Percentiles rank a stretch among this genome's conserved stretches.
phyloP scores from a whole-genome alignment of 257 asterid species.

The Striga asiatica region DNA sequence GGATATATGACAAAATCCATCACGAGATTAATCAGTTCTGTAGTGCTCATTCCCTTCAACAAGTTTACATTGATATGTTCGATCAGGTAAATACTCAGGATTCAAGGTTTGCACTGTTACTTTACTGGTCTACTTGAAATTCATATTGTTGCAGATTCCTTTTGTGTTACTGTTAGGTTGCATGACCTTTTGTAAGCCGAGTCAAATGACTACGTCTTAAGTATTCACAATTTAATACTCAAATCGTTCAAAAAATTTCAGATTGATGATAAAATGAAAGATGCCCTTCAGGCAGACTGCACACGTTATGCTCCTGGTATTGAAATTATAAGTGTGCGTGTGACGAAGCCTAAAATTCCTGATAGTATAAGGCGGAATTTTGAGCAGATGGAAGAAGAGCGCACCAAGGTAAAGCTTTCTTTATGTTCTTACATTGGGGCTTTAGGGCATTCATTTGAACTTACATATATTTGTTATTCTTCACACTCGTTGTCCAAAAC shows the following conservation, averaged over 20 bases:
- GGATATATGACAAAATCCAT: slow-evolving; percentile 98
- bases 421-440: slow-evolving; percentile 5
- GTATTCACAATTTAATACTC: neutral
- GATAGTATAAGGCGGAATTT: slow-evolving; percentile 78
- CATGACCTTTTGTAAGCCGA: slow-evolving; percentile 5
- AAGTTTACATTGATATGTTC: slow-evolving; percentile 96
- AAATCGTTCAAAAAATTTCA: slow-evolving; percentile 21
- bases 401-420: slow-evolving; percentile 80
- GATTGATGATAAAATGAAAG: slow-evolving; percentile 98
- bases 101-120: neutral
- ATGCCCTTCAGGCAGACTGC: slow-evolving; percentile 97
- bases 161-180: too few species aligned
- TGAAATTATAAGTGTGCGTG: slow-evolving; percentile 91
- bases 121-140: neutral
- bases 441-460: neutral
- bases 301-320: slow-evolving; percentile 98
- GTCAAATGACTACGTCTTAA: neutral
- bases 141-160: slow-evolving; percentile 11
- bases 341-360: slow-evolving; percentile 88
- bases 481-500: slow-evolving; percentile 2
- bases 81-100: slow-evolving; percentile 61
- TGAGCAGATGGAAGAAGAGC: slow-evolving; percentile 95
- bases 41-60: slow-evolving; percentile 90
- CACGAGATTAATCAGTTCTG: slow-evolving; percentile 99
- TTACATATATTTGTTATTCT: neutral